Conservation (phyloP, 805 yeast species). For the Kluyveromyces aestuarii region DNA sequence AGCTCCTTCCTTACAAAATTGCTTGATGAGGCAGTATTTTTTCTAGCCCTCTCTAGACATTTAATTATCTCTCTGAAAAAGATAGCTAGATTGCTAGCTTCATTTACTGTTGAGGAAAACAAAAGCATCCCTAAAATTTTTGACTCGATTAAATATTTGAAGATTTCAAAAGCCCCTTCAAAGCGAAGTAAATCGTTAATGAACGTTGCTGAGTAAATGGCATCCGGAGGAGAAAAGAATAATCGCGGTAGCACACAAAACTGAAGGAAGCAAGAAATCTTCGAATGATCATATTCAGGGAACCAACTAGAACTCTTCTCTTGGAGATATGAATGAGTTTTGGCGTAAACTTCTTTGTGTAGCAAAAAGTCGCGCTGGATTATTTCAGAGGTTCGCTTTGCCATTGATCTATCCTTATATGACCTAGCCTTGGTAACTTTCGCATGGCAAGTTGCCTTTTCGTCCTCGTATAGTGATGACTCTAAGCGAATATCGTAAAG, state of each 20-base stretch:
- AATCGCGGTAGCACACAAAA: slow-evolving; percentile 68
- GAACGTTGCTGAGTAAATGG: slow-evolving; percentile 58
- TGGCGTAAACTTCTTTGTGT: slow-evolving; percentile 15
- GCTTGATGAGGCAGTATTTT: slow-evolving; percentile 14
- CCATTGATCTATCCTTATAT: slow-evolving; percentile 11
- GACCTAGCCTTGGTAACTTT: slow-evolving; percentile 7
- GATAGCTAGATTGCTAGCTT: slow-evolving; percentile 75
- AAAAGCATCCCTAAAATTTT: slow-evolving; percentile 48
- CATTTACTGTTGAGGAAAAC: slow-evolving; percentile 62
- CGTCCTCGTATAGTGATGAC: slow-evolving; percentile 39
- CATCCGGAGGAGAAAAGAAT: slow-evolving; percentile 74
- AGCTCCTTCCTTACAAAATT: slow-evolving; percentile 31
- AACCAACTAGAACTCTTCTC: slow-evolving; percentile 10
- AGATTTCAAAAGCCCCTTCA: slow-evolving; percentile 33
- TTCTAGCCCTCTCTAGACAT: slow-evolving; percentile 39
- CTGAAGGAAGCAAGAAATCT: slow-evolving; percentile 39
- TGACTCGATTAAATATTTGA: slow-evolving; percentile 40
- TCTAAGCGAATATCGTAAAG: slow-evolving; percentile 62
- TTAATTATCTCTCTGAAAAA: slow-evolving; percentile 52
- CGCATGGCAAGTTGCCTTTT: slow-evolving; percentile 19
- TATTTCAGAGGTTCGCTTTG: slow-evolving; percentile 12
- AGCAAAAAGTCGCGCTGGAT: slow-evolving; percentile 11
- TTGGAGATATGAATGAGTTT: slow-evolving; percentile 5
- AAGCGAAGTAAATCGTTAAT: slow-evolving; percentile 40
- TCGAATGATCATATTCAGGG: slow-evolving; percentile 10